phyloP scores from a whole-genome alignment of 2,329 filamentous ascomycete genomes.

The Bipolaris gigantea region DNA sequence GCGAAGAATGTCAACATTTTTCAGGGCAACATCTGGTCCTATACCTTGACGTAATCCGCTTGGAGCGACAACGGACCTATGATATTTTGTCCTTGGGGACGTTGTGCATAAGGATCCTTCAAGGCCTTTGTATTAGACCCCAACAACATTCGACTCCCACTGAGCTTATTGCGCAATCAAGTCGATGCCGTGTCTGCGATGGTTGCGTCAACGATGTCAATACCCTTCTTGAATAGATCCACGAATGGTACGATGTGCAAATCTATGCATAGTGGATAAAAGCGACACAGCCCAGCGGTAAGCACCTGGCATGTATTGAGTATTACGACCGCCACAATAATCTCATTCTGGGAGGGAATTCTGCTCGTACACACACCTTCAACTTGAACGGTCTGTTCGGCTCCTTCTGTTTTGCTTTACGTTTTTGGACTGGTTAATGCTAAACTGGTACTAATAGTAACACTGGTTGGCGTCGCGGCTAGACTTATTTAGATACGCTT shows the following conservation, averaged over 20 bases:
- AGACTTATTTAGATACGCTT: no score
- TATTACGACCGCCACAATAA: neutral
- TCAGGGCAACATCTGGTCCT: neutral
- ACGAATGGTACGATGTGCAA: neutral
- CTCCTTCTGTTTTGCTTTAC: no score
- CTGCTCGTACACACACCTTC: neutral
- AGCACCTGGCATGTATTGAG: neutral
- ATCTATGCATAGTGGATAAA: neutral
- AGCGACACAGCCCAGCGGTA: neutral
- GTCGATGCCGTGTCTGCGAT: neutral
- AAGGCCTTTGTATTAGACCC: neutral
- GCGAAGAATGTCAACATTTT: neutral
- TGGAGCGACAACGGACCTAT: neutral
- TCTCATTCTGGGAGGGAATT: neutral
- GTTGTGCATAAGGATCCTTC: neutral
- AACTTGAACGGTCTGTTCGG: neutral
- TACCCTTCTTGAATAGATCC: neutral
- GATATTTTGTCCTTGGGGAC: neutral
- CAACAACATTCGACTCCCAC: neutral
- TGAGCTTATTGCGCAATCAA: neutral
- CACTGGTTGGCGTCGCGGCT: no score
- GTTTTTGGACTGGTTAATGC: no score
- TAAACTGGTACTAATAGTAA: no score
- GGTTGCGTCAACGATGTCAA: no score
- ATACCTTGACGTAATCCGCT: neutral